Evolutionary conservation across 2,329 filamentous ascomycete genomes (phyloP).

Genomic region (Botryotinia calthae): DNA sequence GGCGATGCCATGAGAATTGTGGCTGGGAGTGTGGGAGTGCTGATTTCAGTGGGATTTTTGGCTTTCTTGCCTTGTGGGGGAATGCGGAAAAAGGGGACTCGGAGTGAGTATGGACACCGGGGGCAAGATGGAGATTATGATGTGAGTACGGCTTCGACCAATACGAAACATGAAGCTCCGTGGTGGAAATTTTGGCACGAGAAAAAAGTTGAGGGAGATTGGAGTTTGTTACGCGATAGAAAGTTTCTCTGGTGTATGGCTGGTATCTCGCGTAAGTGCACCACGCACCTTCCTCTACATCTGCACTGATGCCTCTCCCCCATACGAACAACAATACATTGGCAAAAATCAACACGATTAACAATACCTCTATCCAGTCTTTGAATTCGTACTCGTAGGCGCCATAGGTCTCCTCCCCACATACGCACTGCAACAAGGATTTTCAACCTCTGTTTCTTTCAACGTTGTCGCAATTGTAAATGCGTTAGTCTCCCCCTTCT

Average conservation of each 20-base stretch:
- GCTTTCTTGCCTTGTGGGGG: slow-evolving; percentile 1
- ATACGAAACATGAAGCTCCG: not conserved
- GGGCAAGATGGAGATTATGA: not conserved
- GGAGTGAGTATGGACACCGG: not conserved
- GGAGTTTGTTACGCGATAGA: slow-evolving; percentile 66
- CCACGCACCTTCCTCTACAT: not conserved
- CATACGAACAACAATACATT: no score
- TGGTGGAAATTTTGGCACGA: slow-evolving; percentile 34
- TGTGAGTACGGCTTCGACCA: not conserved
- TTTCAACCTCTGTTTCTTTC: slow-evolving; percentile 66
- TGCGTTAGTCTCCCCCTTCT: slow-evolving; percentile 43
- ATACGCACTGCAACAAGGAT: slow-evolving; percentile 67
- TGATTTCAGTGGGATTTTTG: slow-evolving; percentile 27
- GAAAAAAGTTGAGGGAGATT: slow-evolving; percentile 56
- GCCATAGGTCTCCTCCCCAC: slow-evolving; percentile 79
- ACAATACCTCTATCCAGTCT: slow-evolving; percentile 25
- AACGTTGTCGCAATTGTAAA: slow-evolving; percentile 83
- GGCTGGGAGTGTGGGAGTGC: slow-evolving; percentile 26
- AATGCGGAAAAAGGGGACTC: not conserved
- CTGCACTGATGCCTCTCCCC: not conserved
- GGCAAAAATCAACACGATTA: not conserved
- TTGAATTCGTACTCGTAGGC: slow-evolving; percentile 77
- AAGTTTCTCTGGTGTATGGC: slow-evolving; percentile 42
- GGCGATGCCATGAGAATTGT: slow-evolving; percentile 35
- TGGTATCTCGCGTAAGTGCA: slow-evolving; percentile 41